Evolutionary conservation across 2,329 filamentous ascomycete species (phyloP), one percentile per base, ranked within the genome.

Genomic region (Arthrobotrys sphaeroides): DNA sequence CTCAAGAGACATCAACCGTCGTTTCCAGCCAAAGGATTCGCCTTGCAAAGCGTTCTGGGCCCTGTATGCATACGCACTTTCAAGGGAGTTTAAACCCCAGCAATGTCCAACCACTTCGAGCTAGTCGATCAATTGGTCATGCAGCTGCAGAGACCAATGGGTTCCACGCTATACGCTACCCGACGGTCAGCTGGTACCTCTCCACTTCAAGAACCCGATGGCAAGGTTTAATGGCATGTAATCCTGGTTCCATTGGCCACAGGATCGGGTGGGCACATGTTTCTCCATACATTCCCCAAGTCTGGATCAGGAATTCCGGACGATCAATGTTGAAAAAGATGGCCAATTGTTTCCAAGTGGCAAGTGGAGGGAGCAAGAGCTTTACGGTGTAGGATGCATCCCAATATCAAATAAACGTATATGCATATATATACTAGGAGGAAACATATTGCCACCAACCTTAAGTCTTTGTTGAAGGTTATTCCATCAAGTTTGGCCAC

Each of bases 231-330:
- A 3, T 45, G 13, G n/a, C 24, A 16, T 31, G 18, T 53, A 22
- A 47, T 51, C 43, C 24, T 22, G 16, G 28, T 42, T 49, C 16
- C 51, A 59, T 68, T 69, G 31, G 65, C 42, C 31, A 49, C 40
- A 57, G 18, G 12, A 42, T 59, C 16, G 26, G 47, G 49, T 40
- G 12, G 26, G 13, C 9, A n/a, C 31, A 20, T 22, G 10, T 36
- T 10, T 28, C n/a, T 22, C 43, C 24, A 38, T 10, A 22, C 5
- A 38, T 36, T 53, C 13, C 24, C 49, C 49, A 42, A 26, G 12
- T 33, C 20, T 60, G 31, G 16, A 18, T 20, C 18, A 6, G 38
- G 16, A 20, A 60, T 43, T 28, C 38, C 12, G 4, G 36, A 31
- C 16, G 16, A 20, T 33, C 24, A 9, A 24, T 51, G n/a, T n/a